These are phyloP conservation scores for Pelargonium nanum DNA, from an alignment of 345 rosid genomes.

Conservation along the genomic window DNA sequence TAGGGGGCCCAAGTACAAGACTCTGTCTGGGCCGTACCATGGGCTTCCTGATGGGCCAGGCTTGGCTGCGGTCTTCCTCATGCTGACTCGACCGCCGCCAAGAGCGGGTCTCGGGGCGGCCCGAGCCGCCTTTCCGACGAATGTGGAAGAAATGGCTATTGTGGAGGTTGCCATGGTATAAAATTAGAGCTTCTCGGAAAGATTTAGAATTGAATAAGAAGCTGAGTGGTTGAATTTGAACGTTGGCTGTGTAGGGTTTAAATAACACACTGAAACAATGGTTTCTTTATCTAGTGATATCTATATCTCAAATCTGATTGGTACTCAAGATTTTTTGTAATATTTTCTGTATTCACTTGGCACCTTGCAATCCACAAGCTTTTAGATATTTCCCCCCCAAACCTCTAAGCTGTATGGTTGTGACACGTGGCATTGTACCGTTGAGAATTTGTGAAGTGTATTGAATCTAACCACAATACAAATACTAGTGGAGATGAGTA, in stretches of 20 bases:
- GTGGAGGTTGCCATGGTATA: constrained; percentile 37
- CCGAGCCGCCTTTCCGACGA: constrained; percentile 44
- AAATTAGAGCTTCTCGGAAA: neutral
- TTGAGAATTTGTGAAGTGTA: too few species aligned
- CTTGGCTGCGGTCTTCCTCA: constrained; percentile 30
- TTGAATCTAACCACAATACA: too few species aligned
- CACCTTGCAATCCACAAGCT: constrained; percentile 16
- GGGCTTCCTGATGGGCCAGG: constrained; percentile 16
- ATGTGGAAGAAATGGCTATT: constrained; percentile 47
- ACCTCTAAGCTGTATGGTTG: too few species aligned
- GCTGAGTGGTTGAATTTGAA: neutral
- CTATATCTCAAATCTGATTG: constrained; percentile 19
- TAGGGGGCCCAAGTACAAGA: constrained; percentile 16
- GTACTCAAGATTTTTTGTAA: constrained; percentile 9
- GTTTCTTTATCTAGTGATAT: constrained; percentile 26
- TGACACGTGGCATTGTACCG: too few species aligned
- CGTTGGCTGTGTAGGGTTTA: constrained; percentile 6
- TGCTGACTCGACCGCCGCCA: constrained; percentile 33
- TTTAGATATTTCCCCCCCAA: too few species aligned
- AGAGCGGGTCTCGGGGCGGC: constrained; percentile 27
- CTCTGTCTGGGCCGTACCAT: constrained; percentile 15
- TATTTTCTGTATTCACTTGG: constrained; percentile 13
- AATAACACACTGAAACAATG: neutral
- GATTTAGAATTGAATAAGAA: neutral
- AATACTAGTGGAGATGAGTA: too few species aligned